Base-by-base conservation (phyloP, 1,139 yeast species). In the Lizanozyma gosingica region DNA sequence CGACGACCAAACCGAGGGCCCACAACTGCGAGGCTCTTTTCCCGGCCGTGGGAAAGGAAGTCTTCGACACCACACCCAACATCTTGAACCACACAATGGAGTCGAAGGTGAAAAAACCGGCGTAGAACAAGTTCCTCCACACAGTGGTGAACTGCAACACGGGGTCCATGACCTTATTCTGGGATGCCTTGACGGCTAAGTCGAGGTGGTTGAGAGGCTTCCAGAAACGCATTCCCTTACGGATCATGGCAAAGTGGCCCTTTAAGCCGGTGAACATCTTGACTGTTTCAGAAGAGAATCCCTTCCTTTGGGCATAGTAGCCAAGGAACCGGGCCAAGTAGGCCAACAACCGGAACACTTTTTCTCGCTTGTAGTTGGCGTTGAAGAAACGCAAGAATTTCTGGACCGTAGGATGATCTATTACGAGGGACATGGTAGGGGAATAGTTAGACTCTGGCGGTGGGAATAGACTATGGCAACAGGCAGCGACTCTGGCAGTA, bases 181-280 rank as follows among this genome's bases (percentile, higher is more conserved):
- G 86, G 53, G 67, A 76, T 16, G 85, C 75, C 48, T 74, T 73
- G 3, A 86, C 72, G 4, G 94, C 88, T 14, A 78, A 72, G 53
- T 82, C 81, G 44, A 84, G 59, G 58, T 84, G 90, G 55, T 73
- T 74, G 54, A 90, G 64, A 1, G 95, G 95, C 64, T 88, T 90
- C 50, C 88, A 77, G 56, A 83, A 80, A 54, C 97, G 76, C 72
- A 90, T 67, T 16, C 90, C 80, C 66, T 90, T 90, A 59, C 97
- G 79, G 45, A 87, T 73, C 48, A 83, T 67, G 15, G 86, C 78
- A 34, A 82, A 70, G 47, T 81, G 79, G 39, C 60, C 58, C 59
- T 79, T 81, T 43, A 83, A 57, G 17, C 68, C 65, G 48, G 67
- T 67, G 62, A 79, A 73, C 43, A 72, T 57, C 44, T 64, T 67